phyloP scores from a whole-genome alignment of 306 rosid genomes.

The Lotus japonicus region DNA sequence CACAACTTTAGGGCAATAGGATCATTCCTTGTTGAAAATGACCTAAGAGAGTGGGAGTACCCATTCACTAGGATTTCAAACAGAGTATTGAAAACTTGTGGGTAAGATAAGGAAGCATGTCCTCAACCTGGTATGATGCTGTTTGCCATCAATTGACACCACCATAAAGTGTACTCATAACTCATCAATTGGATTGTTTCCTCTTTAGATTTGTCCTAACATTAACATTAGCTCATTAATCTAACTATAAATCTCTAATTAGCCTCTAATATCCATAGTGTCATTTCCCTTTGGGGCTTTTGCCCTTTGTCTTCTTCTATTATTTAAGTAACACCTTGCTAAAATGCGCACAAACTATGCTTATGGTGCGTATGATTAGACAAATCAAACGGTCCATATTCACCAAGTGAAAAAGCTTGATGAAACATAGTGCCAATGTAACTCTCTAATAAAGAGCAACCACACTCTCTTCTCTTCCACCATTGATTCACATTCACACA shows the following conservation, averaged over 20 bases:
- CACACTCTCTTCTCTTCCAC: slow-evolving; percentile 1
- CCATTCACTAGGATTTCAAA: slow-evolving; percentile 22
- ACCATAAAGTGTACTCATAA: slow-evolving; percentile 62
- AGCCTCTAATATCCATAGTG: neutral
- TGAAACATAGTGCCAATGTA: slow-evolving; percentile 22
- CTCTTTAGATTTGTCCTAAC: neutral
- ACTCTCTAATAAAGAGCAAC: slow-evolving; percentile 20
- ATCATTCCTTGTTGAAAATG: slow-evolving; percentile 38
- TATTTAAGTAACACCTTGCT: neutral
- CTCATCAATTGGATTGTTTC: slow-evolving; percentile 30
- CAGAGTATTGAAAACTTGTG: slow-evolving; percentile 38
- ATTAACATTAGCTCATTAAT: neutral
- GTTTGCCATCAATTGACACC: slow-evolving; percentile 78
- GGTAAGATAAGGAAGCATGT: slow-evolving; percentile 62
- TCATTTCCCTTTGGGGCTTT: neutral
- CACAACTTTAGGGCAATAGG: slow-evolving; percentile 51
- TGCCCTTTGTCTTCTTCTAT: neutral
- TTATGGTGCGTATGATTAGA: slow-evolving; percentile 22
- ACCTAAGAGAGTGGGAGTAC: slow-evolving; percentile 3
- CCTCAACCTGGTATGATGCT: slow-evolving; percentile 61
- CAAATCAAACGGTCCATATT: slow-evolving; percentile 19
- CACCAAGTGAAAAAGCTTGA: slow-evolving; percentile 13
- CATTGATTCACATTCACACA: slow-evolving; percentile 6
- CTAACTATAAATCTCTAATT: slow-evolving; percentile 28
- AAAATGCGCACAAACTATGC: slow-evolving; percentile 27